A percentile compares a stretch with the other conserved stretches of the same genome.
Conservation (phyloP, 257 asterid species). For the Ilex aquifolium region DNA sequence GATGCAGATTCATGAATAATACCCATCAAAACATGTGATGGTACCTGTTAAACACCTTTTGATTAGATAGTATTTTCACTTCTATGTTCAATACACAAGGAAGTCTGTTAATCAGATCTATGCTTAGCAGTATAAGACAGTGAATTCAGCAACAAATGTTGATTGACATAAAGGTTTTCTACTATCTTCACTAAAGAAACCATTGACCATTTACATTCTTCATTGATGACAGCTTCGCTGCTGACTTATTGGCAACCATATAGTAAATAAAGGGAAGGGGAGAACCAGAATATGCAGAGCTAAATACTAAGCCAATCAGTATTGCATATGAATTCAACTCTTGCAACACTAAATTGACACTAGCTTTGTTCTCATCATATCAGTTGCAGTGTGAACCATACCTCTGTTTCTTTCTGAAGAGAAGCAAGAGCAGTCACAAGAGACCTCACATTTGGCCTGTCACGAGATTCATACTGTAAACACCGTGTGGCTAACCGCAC, state of each 20-base stretch:
- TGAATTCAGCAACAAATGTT: too few species aligned
- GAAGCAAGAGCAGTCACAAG: conserved; percentile 32
- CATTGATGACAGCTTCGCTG: too few species aligned
- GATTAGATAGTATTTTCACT: background rate
- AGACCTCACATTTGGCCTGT: conserved; percentile 37
- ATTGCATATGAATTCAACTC: too few species aligned
- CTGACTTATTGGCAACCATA: too few species aligned
- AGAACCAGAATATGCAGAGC: too few species aligned
- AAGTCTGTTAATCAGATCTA: too few species aligned
- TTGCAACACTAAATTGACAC: too few species aligned
- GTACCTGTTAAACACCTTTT: conserved; percentile 27
- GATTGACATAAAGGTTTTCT: background rate
- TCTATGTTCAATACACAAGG: background rate
- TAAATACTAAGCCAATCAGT: background rate
- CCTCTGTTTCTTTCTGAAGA: conserved; percentile 38
- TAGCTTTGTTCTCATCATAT: background rate
- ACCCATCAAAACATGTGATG: conserved; percentile 34
- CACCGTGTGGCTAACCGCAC: conserved; percentile 37
- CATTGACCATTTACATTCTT: too few species aligned
- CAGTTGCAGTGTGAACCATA: conserved; percentile 3
- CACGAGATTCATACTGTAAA: conserved; percentile 43
- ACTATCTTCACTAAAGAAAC: background rate
- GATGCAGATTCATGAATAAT: conserved; percentile 29
- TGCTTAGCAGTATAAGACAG: too few species aligned
- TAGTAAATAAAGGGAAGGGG: too few species aligned